Conservation (phyloP, 139 green algal genomes). For the Chlorella sp. region DNA sequence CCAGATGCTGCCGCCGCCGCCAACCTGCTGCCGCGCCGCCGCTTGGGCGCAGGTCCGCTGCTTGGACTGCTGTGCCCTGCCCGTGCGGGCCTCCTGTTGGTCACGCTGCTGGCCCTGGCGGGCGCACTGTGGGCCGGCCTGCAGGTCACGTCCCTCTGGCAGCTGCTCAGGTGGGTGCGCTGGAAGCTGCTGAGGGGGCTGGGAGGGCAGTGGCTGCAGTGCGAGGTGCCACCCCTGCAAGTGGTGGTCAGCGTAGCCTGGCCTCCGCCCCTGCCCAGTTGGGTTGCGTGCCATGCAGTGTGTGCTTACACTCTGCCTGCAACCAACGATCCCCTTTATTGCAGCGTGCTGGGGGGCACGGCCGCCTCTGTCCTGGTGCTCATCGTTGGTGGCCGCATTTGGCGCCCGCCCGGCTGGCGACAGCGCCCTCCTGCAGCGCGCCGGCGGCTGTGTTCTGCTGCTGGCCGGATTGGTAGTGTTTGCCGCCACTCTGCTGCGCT, state of each 20-base stretch:
- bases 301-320: not conserved
- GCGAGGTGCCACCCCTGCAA: not conserved
- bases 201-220: not conserved
- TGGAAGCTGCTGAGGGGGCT: too few species aligned
- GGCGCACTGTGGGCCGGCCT: conserved; percentile 18
- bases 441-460: not conserved
- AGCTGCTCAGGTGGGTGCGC: conserved; percentile 11
- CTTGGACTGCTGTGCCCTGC: too few species aligned
- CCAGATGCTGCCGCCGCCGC: too few species aligned
- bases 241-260: too few species aligned
- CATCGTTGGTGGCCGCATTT: not conserved
- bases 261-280: not conserved
- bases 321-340: not conserved
- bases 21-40: too few species aligned
- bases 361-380: not conserved
- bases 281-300: not conserved
- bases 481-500: not conserved
- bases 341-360: conserved; percentile 8
- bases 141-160: not conserved
- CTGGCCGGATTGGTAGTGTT: not conserved
- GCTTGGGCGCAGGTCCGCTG: too few species aligned
- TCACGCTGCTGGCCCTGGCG: conserved; percentile 10
- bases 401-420: not conserved
- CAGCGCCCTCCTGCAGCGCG: not conserved
- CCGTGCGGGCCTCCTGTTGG: not conserved